Percentiles rank a stretch among this genome's conserved stretches.
phyloP scores from a whole-genome alignment of 148 eudicot genomes.

The Amaranthus hypochondriacus region DNA sequence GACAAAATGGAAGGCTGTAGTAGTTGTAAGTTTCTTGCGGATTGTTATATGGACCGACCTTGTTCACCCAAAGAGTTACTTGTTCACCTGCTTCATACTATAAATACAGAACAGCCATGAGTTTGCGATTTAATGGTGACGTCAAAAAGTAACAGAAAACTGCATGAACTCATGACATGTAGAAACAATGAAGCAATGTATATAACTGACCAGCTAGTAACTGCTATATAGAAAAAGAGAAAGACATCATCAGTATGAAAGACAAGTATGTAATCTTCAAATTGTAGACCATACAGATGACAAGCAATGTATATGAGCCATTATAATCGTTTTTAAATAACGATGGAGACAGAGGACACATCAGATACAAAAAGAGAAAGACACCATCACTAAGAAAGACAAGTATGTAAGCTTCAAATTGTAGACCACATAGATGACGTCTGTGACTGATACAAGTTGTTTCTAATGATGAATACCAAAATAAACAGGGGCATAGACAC shows the following conservation, averaged over 20 bases:
- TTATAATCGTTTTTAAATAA: too few species aligned
- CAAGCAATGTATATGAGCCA: too few species aligned
- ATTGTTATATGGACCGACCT: conserved; percentile 95
- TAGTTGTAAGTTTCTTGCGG: conserved; percentile 98
- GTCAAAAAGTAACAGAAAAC: neutral
- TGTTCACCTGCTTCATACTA: conserved; percentile 72
- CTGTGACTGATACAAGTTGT: too few species aligned
- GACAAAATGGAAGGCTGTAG: conserved; percentile 90
- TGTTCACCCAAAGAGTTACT: conserved; percentile 94
- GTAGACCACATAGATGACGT: too few species aligned
- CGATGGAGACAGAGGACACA: neutral
- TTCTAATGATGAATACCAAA: too few species aligned
- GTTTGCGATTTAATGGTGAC: neutral
- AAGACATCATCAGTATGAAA: too few species aligned
- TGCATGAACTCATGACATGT: neutral
- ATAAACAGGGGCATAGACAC: too few species aligned
- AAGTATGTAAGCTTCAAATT: too few species aligned
- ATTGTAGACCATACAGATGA: too few species aligned
- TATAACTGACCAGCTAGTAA: neutral
- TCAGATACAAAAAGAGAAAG: neutral
- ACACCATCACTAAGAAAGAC: too few species aligned
- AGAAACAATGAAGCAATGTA: neutral
- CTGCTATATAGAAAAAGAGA: too few species aligned
- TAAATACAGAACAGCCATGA: conserved; percentile 15
- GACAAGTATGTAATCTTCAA: too few species aligned